Percentiles rank a stretch among this genome's conserved stretches.
Conservation (phyloP, 2,329 filamentous ascomycete species). For the Cladosporium sp. region DNA sequence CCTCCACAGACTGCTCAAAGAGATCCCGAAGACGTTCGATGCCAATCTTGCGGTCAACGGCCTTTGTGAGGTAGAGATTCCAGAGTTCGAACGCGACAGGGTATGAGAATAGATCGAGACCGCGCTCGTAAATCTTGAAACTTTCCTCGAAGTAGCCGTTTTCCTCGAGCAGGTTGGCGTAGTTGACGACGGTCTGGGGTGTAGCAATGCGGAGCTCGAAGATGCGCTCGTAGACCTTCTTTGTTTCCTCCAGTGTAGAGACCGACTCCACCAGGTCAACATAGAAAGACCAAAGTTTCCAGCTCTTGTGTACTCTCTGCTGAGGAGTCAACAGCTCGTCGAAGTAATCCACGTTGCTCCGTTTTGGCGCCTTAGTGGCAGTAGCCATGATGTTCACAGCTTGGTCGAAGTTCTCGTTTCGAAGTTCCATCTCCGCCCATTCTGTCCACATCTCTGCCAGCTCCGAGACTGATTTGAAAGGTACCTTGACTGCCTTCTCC, state of each 20-base stretch:
- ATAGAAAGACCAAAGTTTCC: constrained; percentile 99
- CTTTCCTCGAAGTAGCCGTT: constrained; percentile 94
- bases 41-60: constrained; percentile 90
- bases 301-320: constrained; percentile 96
- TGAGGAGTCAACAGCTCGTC: constrained; percentile 92
- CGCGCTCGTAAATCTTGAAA: constrained; percentile 95
- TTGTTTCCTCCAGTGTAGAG: constrained; percentile 84
- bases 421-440: constrained; percentile 97
- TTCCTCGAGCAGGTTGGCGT: constrained; percentile 91
- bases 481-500: constrained; percentile 97
- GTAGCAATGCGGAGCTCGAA: constrained; percentile 98
- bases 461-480: constrained; percentile 96
- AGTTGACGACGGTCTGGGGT: constrained; percentile 97
- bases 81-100: constrained; percentile 97
- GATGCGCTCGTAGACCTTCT: constrained; percentile 92
- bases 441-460: constrained; percentile 98
- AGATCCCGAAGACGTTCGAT: constrained; percentile 92
- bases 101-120: constrained; percentile 96
- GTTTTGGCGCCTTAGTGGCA: constrained; percentile 92
- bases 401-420: constrained; percentile 92
- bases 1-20: constrained; percentile 95
- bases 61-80: constrained; percentile 97
- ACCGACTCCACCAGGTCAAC: constrained; percentile 97
- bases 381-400: constrained; percentile 96
- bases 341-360: constrained; percentile 98